Evolutionary conservation across 495 filamentous ascomycete species (phyloP).

Genomic region (Penicillium antarcticum): DNA sequence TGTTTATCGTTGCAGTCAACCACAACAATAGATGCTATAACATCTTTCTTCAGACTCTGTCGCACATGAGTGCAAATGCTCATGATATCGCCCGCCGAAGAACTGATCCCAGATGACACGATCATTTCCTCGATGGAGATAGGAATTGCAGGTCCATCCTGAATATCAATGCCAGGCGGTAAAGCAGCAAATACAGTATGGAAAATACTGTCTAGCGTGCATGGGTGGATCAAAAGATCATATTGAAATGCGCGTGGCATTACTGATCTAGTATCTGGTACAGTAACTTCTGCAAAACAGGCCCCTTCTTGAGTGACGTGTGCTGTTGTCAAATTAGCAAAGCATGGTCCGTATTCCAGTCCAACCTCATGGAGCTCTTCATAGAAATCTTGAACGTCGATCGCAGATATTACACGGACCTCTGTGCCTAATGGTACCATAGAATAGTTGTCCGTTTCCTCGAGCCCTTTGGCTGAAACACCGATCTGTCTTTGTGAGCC

Average conservation of each 20-base stretch:
- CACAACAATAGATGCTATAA: constrained; percentile 13
- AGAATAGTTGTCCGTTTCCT: not conserved
- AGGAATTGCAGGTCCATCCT: constrained; percentile 23
- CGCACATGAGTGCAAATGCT: constrained; percentile 13
- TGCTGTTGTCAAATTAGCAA: constrained; percentile 26
- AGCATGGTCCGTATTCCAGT: constrained; percentile 34
- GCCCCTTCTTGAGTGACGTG: constrained; percentile 8
- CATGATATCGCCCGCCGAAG: constrained; percentile 10
- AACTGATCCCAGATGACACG: constrained; percentile 13
- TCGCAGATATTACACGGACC: constrained; percentile 6
- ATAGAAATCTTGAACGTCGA: constrained; percentile 31
- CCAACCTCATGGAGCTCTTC: constrained; percentile 22
- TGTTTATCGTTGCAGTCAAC: not conserved
- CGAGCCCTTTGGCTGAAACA: not conserved
- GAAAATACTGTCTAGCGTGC: constrained; percentile 43
- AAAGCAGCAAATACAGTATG: constrained; percentile 30
- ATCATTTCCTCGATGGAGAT: constrained; percentile 24
- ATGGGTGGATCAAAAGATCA: constrained; percentile 41
- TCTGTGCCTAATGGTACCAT: not conserved
- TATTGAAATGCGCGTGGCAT: constrained; percentile 49
- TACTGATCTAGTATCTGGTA: constrained; percentile 40
- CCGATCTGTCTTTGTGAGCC: not conserved
- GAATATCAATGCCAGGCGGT: not conserved
- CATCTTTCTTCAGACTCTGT: not conserved
- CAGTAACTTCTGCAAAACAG: constrained; percentile 30